phyloP scores from a whole-genome alignment of 768 basidiomycete species.

The Pleurotus tuoliensis region DNA sequence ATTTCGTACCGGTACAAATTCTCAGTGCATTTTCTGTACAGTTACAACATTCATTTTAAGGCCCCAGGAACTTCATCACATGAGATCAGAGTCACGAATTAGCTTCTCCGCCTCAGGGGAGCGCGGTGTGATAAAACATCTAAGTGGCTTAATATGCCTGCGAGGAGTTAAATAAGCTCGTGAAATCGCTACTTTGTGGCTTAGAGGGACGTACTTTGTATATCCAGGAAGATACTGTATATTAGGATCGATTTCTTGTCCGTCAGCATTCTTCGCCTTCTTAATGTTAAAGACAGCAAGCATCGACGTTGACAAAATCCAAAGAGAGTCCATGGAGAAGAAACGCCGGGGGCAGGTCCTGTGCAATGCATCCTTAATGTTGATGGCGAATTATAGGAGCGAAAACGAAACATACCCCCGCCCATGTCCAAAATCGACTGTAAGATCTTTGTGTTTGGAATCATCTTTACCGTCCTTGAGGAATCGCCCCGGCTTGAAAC shows the following conservation, averaged over 20 bases:
- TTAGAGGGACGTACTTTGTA: slow-evolving; percentile 24
- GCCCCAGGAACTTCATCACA: too few species aligned
- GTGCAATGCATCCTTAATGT: neutral
- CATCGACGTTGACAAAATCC: slow-evolving; percentile 37
- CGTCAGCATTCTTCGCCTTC: slow-evolving; percentile 30
- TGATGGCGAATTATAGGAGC: neutral
- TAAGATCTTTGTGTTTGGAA: neutral
- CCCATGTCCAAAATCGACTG: neutral
- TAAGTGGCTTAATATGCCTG: slow-evolving; percentile 23
- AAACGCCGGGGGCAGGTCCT: slow-evolving; percentile 43
- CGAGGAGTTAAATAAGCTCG: neutral
- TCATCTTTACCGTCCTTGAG: slow-evolving; percentile 16
- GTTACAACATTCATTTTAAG: too few species aligned
- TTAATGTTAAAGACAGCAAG: slow-evolving; percentile 35
- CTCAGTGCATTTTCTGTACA: too few species aligned
- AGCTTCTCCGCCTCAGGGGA: slow-evolving; percentile 16
- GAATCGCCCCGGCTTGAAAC: slow-evolving; percentile 54
- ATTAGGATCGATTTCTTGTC: slow-evolving; percentile 28
- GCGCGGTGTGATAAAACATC: slow-evolving; percentile 23
- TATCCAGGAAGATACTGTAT: slow-evolving; percentile 29
- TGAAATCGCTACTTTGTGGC: neutral
- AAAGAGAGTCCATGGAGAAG: slow-evolving; percentile 39
- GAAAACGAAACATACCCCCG: neutral
- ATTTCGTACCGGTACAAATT: too few species aligned
- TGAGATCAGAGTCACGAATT: slow-evolving; percentile 12